Base-by-base conservation (phyloP, 1,284 basidiomycete species). In the Pseudozyma thailandica region DNA sequence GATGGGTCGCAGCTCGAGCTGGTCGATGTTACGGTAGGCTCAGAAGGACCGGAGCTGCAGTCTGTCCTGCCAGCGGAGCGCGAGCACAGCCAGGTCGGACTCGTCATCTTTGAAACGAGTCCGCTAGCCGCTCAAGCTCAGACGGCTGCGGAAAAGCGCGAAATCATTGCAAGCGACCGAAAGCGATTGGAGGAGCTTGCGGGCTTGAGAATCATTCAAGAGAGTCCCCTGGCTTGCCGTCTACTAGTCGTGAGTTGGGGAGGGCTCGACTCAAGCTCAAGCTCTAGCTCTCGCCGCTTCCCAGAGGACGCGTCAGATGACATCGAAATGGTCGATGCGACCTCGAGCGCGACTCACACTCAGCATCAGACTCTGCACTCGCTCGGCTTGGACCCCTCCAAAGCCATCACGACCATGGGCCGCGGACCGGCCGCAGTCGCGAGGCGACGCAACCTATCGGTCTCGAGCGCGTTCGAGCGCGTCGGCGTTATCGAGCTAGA, bases 101-200 rank as follows among this genome's bases (percentile, higher is more conserved):
- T 75, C 20, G 64, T 75, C 4, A 45, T 75, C 4, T 69, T 75
- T 28, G 73, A 75, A 23, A 58, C 50, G 27, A 63, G 41, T 30
- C 63, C 69, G 7, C 33, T n/a, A 1, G 41, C 39, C 16, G 63
- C 49, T 16, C 52, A 52, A 18, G 33, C 49, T 8, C 35, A 43
- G 31, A 35, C 59, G 13, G 50, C n/a, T 6, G 45, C 15, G n/a
- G 52, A 68, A 38, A n/a, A 50, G 18, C 28, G 28, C 2, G 37
- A 33, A 6, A 12, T 46, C 15, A 21, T 66, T 7, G 26, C 20
- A 2, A 31, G 50, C 25, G 64, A 72, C 35, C 31, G 70, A 6
- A 30, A 31, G 31, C 45, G 70, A 38, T 26, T 72, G 10, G 52
- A 51, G 33, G 42, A 42, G 8, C 37, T 72, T 33, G 55, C 70